Evolutionary conservation across 1,139 yeast species (phyloP).

Genomic region (Candida tunisiensis): DNA sequence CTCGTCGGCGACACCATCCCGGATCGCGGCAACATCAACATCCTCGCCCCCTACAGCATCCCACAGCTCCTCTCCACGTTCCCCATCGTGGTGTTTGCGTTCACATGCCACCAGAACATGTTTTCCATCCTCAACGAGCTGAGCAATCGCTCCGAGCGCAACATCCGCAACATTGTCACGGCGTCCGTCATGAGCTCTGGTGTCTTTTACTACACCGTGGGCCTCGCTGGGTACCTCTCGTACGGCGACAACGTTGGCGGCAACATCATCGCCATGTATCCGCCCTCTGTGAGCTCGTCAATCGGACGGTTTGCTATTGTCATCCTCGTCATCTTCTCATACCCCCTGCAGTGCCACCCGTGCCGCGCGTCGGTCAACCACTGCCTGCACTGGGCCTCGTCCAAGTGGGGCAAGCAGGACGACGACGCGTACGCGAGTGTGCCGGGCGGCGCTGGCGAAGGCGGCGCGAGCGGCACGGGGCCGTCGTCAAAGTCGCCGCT

Average conservation of each 20-base stretch:
- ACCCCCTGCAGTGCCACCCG: slow-evolving; percentile 89
- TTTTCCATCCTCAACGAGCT: slow-evolving; percentile 82
- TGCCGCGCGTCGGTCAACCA: slow-evolving; percentile 75
- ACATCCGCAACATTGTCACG: slow-evolving; percentile 35
- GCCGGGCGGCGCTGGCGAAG: slow-evolving; percentile 1
- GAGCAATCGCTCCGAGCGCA: slow-evolving; percentile 32
- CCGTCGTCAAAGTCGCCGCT: neutral
- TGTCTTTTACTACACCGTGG: slow-evolving; percentile 48
- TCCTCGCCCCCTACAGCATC: slow-evolving; percentile 36
- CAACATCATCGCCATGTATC: slow-evolving; percentile 56
- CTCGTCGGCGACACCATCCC: slow-evolving; percentile 27
- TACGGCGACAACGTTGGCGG: slow-evolving; percentile 70
- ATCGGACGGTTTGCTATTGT: slow-evolving; percentile 66
- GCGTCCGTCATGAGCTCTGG: slow-evolving; percentile 42
- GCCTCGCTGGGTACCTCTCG: slow-evolving; percentile 70
- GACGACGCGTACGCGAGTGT: no score
- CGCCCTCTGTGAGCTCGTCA: slow-evolving; percentile 29
- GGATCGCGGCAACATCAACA: slow-evolving; percentile 36
- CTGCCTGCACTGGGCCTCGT: slow-evolving; percentile 36
- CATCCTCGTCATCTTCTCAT: slow-evolving; percentile 69
- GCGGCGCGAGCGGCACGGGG: neutral
- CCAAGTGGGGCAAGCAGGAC: slow-evolving; percentile 5
- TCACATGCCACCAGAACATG: slow-evolving; percentile 88
- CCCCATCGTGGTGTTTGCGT: slow-evolving; percentile 89
- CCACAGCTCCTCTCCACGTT: slow-evolving; percentile 60